These are phyloP conservation scores for Tympanopsis confertula DNA, from an alignment of 2,329 filamentous ascomycete genomes.

Conservation along the genomic window DNA sequence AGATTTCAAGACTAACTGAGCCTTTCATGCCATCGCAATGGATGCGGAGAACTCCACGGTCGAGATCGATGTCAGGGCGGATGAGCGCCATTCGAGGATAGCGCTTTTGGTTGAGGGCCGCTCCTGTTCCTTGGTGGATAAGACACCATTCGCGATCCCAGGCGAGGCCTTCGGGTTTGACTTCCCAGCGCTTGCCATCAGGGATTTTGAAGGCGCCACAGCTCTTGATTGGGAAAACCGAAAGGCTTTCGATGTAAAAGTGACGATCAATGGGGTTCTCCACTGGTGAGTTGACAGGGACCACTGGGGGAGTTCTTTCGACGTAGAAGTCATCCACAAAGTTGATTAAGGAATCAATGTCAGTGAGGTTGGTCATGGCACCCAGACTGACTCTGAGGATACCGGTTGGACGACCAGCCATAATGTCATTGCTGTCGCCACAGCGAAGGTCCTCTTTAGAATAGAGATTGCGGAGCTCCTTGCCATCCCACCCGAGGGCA, in stretches of 20 bases:
- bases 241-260: conserved; percentile 51
- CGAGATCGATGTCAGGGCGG: conserved; percentile 62
- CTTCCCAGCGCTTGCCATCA: conserved; percentile 53
- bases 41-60: conserved; percentile 52
- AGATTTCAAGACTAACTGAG: conserved; percentile 21
- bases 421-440: not conserved
- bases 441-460: conserved; percentile 3
- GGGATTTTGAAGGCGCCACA: conserved; percentile 72
- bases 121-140: conserved; percentile 73
- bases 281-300: not conserved
- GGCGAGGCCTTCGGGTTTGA: conserved; percentile 69
- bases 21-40: conserved; percentile 15
- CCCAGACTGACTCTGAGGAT: conserved; percentile 50
- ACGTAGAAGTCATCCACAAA: conserved; percentile 30
- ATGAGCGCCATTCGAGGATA: conserved; percentile 82
- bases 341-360: conserved; percentile 35
- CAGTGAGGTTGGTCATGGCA: conserved; percentile 44
- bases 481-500: conserved; percentile 20
- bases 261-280: not conserved
- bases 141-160: conserved; percentile 98
- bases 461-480: conserved; percentile 4
- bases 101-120: conserved; percentile 77
- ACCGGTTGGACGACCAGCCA: conserved; percentile 14
- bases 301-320: conserved; percentile 6
- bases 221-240: conserved; percentile 87